phyloP scores from a whole-genome alignment of 176 grass and related monocot genomes.

The Oryza brachyantha region DNA sequence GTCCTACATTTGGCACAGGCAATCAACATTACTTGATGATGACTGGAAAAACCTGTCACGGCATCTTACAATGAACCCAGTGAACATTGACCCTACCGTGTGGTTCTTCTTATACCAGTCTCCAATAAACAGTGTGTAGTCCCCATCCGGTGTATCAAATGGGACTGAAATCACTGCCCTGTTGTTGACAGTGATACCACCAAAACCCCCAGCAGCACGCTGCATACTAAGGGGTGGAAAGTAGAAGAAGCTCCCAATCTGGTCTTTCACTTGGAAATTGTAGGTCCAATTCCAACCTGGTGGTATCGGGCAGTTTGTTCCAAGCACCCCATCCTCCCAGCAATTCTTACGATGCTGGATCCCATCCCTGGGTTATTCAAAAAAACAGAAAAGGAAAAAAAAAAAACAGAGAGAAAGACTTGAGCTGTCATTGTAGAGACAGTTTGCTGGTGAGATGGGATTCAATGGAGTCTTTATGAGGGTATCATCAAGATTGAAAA shows the following conservation, averaged over 20 bases:
- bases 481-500: neutral
- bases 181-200: constrained; percentile 85
- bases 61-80: neutral
- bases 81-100: constrained; percentile 23
- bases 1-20: constrained; percentile 34
- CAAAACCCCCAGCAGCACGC: constrained; percentile 67
- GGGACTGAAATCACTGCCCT: constrained; percentile 70
- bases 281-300: constrained; percentile 95
- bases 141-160: constrained; percentile 63
- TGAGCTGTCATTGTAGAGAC: neutral
- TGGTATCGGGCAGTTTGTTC: constrained; percentile 88
- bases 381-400: too few species aligned
- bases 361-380: constrained; percentile 49
- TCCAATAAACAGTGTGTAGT: constrained; percentile 77
- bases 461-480: neutral
- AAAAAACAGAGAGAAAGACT: too few species aligned
- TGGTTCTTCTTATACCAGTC: constrained; percentile 98
- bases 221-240: constrained; percentile 84
- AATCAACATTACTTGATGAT: neutral
- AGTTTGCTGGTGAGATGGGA: neutral
- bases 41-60: neutral
- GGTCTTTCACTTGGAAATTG: constrained; percentile 94
- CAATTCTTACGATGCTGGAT: constrained; percentile 80
- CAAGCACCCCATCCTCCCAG: constrained; percentile 88
- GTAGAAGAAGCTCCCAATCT: constrained; percentile 98